Percentiles rank a stretch among this genome's conserved stretches.
phyloP scores from a whole-genome alignment of 495 filamentous ascomycete genomes.

The Parachaetomium inaequale region DNA sequence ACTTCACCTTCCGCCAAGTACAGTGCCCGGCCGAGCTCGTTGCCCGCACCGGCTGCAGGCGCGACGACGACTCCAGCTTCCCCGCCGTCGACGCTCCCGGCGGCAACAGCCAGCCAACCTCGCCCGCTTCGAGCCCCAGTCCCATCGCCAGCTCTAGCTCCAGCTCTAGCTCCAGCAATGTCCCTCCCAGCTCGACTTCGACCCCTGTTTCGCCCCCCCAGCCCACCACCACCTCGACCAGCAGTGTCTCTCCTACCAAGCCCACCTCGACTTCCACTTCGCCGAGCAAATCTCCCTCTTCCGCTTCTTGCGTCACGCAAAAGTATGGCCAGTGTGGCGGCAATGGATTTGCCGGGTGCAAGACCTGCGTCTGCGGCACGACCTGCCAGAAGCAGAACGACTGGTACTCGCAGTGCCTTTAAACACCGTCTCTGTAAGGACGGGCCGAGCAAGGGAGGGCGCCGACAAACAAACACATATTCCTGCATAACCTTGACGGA shows the following conservation, averaged over 20 bases:
- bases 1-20: conserved; percentile 50
- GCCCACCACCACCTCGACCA: conserved; percentile 9
- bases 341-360: conserved; percentile 39
- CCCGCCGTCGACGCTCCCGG: conserved; percentile 24
- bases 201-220: conserved; percentile 27
- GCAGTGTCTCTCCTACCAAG: conserved; percentile 2
- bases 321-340: conserved; percentile 46
- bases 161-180: conserved; percentile 3
- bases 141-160: conserved; percentile 1
- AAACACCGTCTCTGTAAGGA: conserved; percentile 4
- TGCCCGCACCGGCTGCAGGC: conserved; percentile 48
- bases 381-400: conserved; percentile 38
- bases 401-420: conserved; percentile 40
- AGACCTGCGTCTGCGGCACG: conserved; percentile 32
- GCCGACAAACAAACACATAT: too few relatives aligned
- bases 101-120: neutral
- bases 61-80: conserved; percentile 34
- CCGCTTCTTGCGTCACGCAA: conserved; percentile 22
- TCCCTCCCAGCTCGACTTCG: neutral
- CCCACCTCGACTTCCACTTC: neutral
- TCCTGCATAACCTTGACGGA: too few relatives aligned
- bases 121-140: too few relatives aligned
- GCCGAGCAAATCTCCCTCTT: neutral
- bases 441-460: too few relatives aligned
- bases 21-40: conserved; percentile 53